These are phyloP conservation scores for Fragaria vesca DNA, from an alignment of 306 rosid species.

Conservation along the genomic window DNA sequence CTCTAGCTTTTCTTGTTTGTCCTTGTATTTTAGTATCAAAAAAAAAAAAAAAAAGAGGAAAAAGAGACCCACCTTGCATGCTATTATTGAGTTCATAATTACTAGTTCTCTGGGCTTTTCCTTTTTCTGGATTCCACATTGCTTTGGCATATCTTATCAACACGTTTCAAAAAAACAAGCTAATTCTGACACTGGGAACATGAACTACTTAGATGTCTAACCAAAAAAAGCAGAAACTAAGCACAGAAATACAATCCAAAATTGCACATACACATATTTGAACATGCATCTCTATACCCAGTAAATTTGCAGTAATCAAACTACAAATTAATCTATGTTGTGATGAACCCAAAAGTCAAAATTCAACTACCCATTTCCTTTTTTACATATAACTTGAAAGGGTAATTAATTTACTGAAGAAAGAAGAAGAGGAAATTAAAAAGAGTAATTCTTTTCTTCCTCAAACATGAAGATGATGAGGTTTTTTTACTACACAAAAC, in stretches of 20 bases:
- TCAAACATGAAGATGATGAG: conserved; percentile 4
- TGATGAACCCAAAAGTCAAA: conserved; percentile 17
- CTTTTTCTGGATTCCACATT: not conserved
- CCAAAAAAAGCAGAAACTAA: not conserved
- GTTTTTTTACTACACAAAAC: conserved; percentile 9
- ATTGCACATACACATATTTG: conserved; percentile 4
- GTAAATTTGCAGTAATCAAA: not conserved
- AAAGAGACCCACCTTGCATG: not conserved
- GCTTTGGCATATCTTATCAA: not conserved
- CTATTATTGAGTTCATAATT: not conserved
- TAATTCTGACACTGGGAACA: not conserved
- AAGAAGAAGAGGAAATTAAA: conserved; percentile 25
- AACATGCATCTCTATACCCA: not conserved
- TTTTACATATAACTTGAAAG: conserved; percentile 17
- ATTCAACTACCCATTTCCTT: conserved; percentile 26
- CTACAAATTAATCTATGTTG: not conserved
- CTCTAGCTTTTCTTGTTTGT: too few relatives aligned
- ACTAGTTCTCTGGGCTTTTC: not conserved
- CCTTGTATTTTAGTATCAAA: too few relatives aligned
- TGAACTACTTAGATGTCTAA: not conserved
- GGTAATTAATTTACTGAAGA: conserved; percentile 31
- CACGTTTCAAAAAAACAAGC: not conserved
- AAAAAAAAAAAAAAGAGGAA: too few relatives aligned
- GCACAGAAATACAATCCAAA: not conserved
- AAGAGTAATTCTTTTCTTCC: not conserved